Conservation (phyloP, 139 green algal species). For the Chlamydomonas incerta region DNA sequence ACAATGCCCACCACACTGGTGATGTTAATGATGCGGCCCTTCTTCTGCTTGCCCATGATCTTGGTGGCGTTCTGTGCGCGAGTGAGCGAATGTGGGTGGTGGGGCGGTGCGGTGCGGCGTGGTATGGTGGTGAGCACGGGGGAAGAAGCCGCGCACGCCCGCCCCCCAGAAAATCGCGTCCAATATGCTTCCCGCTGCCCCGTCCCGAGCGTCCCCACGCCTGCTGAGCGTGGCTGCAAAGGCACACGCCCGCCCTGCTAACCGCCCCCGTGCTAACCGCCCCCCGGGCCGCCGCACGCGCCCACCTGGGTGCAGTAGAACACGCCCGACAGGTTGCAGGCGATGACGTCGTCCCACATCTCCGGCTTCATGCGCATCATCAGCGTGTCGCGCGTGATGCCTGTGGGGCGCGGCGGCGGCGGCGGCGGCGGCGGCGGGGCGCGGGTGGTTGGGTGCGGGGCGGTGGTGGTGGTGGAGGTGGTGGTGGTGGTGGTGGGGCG, state of each 20-base stretch:
- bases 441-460: background rate
- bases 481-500: no score
- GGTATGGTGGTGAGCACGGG: background rate
- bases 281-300: background rate
- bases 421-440: no score
- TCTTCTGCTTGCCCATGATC: conserved; percentile 91
- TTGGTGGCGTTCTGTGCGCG: conserved; percentile 93
- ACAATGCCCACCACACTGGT: conserved; percentile 94
- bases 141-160: no score
- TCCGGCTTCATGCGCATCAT: conserved; percentile 99
- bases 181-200: no score
- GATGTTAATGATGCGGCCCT: conserved; percentile 98
- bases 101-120: background rate
- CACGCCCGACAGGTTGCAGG: conserved; percentile 96
- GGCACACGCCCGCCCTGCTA: background rate
- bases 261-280: no score
- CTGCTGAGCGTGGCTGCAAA: no score
- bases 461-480: no score
- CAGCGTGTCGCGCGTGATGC: conserved; percentile 95
- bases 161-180: no score
- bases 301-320: conserved; percentile 91
- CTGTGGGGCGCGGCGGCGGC: conserved; percentile 43
- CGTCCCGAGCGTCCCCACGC: no score
- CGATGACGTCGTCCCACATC: conserved; percentile 97
- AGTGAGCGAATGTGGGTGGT: background rate